Evolutionary conservation across 1,284 basidiomycete species (phyloP).

Genomic region (Chalciporus piperatoides): DNA sequence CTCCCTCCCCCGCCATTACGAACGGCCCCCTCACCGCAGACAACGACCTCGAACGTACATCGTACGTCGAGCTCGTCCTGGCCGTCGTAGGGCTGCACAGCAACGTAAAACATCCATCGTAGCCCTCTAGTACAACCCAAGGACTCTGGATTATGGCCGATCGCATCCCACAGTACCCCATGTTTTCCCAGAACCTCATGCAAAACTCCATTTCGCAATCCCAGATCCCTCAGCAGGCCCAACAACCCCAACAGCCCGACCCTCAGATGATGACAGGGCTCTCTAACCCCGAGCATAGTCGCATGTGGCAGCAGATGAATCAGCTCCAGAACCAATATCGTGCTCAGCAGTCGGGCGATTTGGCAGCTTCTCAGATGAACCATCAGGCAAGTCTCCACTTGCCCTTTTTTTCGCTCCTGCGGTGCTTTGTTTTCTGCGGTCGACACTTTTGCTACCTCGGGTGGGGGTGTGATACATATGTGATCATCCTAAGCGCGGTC

Average conservation of each 20-base stretch:
- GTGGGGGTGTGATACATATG: constrained; percentile 15
- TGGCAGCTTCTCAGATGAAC: constrained; percentile 38
- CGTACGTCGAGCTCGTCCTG: constrained; percentile 20
- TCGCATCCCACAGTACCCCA: constrained; percentile 50
- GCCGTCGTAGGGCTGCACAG: constrained; percentile 16
- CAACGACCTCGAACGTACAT: constrained; percentile 9
- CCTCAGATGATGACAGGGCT: constrained; percentile 41
- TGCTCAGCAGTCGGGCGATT: constrained; percentile 40
- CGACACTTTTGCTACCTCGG: constrained; percentile 14
- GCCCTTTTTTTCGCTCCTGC: constrained; percentile 11
- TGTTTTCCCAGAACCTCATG: constrained; percentile 46
- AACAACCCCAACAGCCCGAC: constrained; percentile 38
- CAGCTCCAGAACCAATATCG: constrained; percentile 44
- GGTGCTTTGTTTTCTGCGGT: constrained; percentile 10
- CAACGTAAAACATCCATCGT: constrained; percentile 29
- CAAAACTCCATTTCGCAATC: constrained; percentile 45
- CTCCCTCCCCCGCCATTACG: constrained; percentile 19
- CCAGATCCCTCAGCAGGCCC: constrained; percentile 40
- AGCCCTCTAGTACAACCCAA: constrained; percentile 26
- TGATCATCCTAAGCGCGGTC: constrained; percentile 16
- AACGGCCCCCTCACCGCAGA: constrained; percentile 19
- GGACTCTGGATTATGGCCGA: constrained; percentile 52
- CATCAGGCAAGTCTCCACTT: constrained; percentile 43
- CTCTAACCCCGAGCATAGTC: constrained; percentile 43
- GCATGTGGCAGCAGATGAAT: constrained; percentile 57